Evolutionary conservation across 2,329 filamentous ascomycete species (phyloP).

Genomic region (Fusarium pilosicola): DNA sequence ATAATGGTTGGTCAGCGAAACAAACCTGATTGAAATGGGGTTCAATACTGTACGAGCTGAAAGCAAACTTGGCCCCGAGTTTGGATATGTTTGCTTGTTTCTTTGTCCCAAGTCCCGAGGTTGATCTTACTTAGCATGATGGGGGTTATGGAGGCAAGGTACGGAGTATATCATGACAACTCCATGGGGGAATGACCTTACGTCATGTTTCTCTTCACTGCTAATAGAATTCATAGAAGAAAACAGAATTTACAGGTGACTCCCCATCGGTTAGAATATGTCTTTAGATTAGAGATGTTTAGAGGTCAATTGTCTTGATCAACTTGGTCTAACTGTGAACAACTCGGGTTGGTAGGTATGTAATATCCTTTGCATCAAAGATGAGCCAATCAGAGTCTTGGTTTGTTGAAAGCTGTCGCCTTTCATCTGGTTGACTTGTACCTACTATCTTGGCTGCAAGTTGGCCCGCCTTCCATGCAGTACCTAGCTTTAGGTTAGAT

Average conservation of each 20-base stretch:
- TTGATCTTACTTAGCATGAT: neutral
- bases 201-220: neutral
- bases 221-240: neutral
- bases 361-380: neutral
- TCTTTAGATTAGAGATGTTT: neutral
- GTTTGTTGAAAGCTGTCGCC: constrained; percentile 39
- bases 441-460: neutral
- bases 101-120: neutral
- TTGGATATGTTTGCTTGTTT: neutral
- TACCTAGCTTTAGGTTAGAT: neutral
- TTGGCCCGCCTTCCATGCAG: neutral
- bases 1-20: neutral
- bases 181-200: neutral
- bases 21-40: neutral
- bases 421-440: constrained; percentile 1
- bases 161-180: neutral
- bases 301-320: neutral
- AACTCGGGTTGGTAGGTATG: neutral
- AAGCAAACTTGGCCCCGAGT: neutral
- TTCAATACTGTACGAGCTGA: neutral
- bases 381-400: constrained; percentile 33
- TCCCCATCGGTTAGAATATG: too few species aligned
- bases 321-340: neutral
- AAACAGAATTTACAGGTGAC: neutral
- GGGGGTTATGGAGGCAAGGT: too few species aligned